Evolutionary conservation across 2,329 filamentous ascomycete species (phyloP), one percentile per base, ranked within the genome.

Genomic region (Alternaria viburni): DNA sequence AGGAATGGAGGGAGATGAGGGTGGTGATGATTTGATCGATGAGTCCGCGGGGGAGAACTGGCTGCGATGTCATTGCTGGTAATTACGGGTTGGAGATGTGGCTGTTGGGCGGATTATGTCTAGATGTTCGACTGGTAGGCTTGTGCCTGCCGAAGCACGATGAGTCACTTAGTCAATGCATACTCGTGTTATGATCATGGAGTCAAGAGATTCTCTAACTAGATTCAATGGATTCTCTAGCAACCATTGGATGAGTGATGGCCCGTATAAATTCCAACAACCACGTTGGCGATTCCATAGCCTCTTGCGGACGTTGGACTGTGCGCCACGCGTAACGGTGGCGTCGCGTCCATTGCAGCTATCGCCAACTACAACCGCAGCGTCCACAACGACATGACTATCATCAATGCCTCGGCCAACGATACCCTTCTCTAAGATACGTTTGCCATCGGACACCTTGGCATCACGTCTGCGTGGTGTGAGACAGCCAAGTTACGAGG

Each of bases 1-100:
- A 11, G 36, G 36, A 19, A 32, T 65, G 30, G 12, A 47, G n/a
- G 11, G 47, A 8, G 52, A 67, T 45, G 46, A 56, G 49, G 11
- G n/a, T 11, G 21, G 55, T 55, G 15, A 61, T 52, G n/a, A 65
- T 65, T 6, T 17, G n/a, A 36, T 61, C 59, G 13, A 56, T 59
- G 3, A 59, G 45, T 49, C 61, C 54, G 10, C 54, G 62, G 26
- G 62, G 62, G 10, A 67, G 47, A 2, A 15, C 8, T 9, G 56
- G 13, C 12, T n/a, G 17, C 10, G 4, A 44, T 17, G 30, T 6
- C 45, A 50, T 50, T 25, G 32, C 36, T 55, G 15, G 21, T 3
- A 11, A 11, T 32, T 3, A 15, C 2, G 47, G 10, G 21, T 51
- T 21, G 28, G 6, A 32, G 47, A 19, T 21, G 19, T 23, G 26